Percentiles rank a stretch among this genome's conserved stretches.
phyloP scores from a whole-genome alignment of 148 eudicot genomes.

The Heliamphora exappendiculata region DNA sequence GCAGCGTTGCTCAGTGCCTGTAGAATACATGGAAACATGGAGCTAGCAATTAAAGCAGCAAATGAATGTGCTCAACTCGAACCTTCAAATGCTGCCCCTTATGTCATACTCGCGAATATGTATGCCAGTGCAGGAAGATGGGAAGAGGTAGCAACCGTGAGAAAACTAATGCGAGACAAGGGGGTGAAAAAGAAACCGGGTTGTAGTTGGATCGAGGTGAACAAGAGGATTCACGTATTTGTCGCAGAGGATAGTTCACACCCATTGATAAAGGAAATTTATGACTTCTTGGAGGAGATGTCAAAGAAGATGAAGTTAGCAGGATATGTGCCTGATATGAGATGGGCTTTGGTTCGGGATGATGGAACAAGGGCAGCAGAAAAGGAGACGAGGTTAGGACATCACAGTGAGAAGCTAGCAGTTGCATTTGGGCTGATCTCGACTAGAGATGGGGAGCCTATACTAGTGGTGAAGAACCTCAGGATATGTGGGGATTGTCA shows the following conservation, averaged over 20 bases:
- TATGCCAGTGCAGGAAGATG: constrained; percentile 54
- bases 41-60: constrained; percentile 63
- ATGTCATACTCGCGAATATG: constrained; percentile 64
- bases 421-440: constrained; percentile 63
- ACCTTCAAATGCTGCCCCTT: constrained; percentile 65
- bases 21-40: constrained; percentile 56
- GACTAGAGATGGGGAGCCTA: constrained; percentile 43
- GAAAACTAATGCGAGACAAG: constrained; percentile 51
- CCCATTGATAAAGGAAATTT: constrained; percentile 50
- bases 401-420: constrained; percentile 81
- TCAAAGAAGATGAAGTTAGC: constrained; percentile 40
- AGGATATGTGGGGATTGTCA: constrained; percentile 90
- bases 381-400: constrained; percentile 42
- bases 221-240: constrained; percentile 56
- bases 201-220: constrained; percentile 74
- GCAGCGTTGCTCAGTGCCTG: constrained; percentile 69
- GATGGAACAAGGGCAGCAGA: constrained; percentile 37
- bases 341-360: constrained; percentile 51
- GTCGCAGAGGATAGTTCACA: constrained; percentile 71
- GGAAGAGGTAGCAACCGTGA: constrained; percentile 55
- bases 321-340: constrained; percentile 60
- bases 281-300: constrained; percentile 43
- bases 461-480: constrained; percentile 64
- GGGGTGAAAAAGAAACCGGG: constrained; percentile 67
- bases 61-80: constrained; percentile 46